Base-by-base conservation (phyloP, 1,284 basidiomycete species). In the Earliella scabrosa region DNA sequence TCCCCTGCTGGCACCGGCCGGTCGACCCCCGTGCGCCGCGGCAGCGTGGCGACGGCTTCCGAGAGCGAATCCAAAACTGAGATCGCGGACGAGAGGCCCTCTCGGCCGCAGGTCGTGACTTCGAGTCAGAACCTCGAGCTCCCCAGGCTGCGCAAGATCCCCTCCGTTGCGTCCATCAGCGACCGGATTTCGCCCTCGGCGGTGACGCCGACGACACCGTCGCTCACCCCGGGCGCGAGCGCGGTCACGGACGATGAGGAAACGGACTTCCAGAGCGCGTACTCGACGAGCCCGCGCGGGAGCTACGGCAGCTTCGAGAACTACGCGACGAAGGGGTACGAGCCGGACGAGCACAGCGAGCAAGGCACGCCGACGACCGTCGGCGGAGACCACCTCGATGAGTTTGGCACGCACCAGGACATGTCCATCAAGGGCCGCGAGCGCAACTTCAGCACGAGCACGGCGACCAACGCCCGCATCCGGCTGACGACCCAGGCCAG, bases 181-280 rank as follows among this genome's bases (percentile, higher is more conserved):
- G 68, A 55, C 23, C 21, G 39, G 48, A 73, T 58, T 69, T 75
- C 58, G 61, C 75, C 61, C 1, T 36, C 63, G n/a, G 63, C 71
- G 18, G 65, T 69, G 14, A 71, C 74, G 21, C 74, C 75, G 5
- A 68, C 71, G 27, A 75, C 75, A 4, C 77, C 78, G 18, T 73
- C 77, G 18, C 69, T 78, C 48, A 78, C 78, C 1, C 73, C 77
- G 2, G 71, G 71, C 1, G 63, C 76, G 20, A 74, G 77, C 34
- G 73, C 65, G 13, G 75, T 79, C 23, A 87, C 90, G 10, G 90
- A 92, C 61, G 90, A 91, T 62, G 91, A 90, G 29, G 90, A 92
- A 65, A 88, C 87, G 16, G 90, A 92, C 66, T 92, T 92, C 71
- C 89, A 91, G 71, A 92, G 90, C 62, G 90, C 90, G 35, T 92